A percentile compares a stretch with the other conserved stretches of the same genome.
Conservation (phyloP, 2,329 filamentous ascomycete species). For the Coniosporium tulheliwenetii region DNA sequence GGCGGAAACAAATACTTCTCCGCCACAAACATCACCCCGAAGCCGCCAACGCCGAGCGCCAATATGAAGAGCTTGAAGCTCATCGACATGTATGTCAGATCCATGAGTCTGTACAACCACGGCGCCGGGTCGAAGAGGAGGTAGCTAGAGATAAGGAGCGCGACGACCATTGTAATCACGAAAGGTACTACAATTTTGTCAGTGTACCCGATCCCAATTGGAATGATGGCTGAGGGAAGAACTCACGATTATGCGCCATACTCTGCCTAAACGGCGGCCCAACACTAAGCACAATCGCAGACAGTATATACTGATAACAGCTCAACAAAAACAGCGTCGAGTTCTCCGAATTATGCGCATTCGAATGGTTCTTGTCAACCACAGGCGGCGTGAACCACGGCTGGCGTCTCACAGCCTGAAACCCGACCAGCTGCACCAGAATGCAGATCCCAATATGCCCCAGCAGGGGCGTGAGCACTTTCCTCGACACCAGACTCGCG, state of each 20-base stretch:
- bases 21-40: slow-evolving; percentile 51
- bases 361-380: slow-evolving; percentile 62
- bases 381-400: slow-evolving; percentile 76
- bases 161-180: slow-evolving; percentile 55
- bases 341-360: slow-evolving; percentile 85
- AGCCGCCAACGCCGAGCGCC: slow-evolving; percentile 51
- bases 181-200: slow-evolving; percentile 51
- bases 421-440: slow-evolving; percentile 58
- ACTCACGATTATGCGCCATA: slow-evolving; percentile 63
- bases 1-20: slow-evolving; percentile 57
- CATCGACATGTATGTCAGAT: slow-evolving; percentile 62
- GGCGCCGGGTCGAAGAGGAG: slow-evolving; percentile 64
- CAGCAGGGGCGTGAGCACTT: slow-evolving; percentile 76
- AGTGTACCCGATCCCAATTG: not conserved
- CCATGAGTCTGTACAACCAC: slow-evolving; percentile 62
- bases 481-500: slow-evolving; percentile 79
- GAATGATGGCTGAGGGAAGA: slow-evolving; percentile 3
- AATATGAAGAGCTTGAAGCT: slow-evolving; percentile 62
- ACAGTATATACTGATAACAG: slow-evolving; percentile 89
- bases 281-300: slow-evolving; percentile 79
- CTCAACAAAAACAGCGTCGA: slow-evolving; percentile 79
- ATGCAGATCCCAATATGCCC: slow-evolving; percentile 79
- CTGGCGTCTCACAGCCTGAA: slow-evolving; percentile 59
- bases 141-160: slow-evolving; percentile 54
- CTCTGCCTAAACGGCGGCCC: slow-evolving; percentile 77